Conservation (phyloP, 2,329 filamentous ascomycete genomes). For the Ophiostoma himal-ulmi region DNA sequence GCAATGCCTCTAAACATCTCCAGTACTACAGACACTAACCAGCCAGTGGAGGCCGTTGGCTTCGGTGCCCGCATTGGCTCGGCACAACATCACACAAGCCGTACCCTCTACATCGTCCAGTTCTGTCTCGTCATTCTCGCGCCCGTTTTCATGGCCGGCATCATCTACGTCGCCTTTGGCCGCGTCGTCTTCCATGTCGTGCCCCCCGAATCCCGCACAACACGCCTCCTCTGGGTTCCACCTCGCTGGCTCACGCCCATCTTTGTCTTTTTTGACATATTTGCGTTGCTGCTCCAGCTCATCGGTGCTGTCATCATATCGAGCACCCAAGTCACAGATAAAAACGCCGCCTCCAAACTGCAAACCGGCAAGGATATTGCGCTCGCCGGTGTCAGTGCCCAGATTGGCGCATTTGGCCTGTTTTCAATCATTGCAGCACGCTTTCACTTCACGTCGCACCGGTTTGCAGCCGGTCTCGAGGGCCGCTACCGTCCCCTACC, state of each 20-base stretch:
- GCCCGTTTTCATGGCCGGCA: constrained; percentile 35
- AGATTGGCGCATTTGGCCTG: constrained; percentile 42
- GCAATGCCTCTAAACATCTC: not conserved
- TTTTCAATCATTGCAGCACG: constrained; percentile 42
- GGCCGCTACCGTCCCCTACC: constrained; percentile 30
- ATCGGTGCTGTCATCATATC: constrained; percentile 39
- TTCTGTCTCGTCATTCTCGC: constrained; percentile 37
- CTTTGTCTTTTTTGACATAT: constrained; percentile 35
- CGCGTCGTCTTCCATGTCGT: constrained; percentile 38
- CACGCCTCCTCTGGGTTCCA: constrained; percentile 36
- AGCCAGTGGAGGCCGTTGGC: not conserved
- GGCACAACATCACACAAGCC: constrained; percentile 28
- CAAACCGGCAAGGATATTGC: constrained; percentile 33
- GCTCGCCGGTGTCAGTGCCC: constrained; percentile 38
- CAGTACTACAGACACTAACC: not conserved
- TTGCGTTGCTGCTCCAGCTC: constrained; percentile 32
- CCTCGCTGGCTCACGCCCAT: constrained; percentile 35
- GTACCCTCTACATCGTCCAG: constrained; percentile 33
- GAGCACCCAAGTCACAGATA: constrained; percentile 32
- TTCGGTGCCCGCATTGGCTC: constrained; percentile 32
- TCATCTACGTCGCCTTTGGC: constrained; percentile 37
- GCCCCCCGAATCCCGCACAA: constrained; percentile 32
- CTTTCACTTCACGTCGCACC: constrained; percentile 42
- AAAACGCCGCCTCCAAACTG: constrained; percentile 32
- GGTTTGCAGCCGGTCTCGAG: constrained; percentile 32